Evolutionary conservation across 2,329 filamentous ascomycete genomes (phyloP), one percentile per base, ranked within the genome.

Genomic region (Pseudogymnoascus sp.): DNA sequence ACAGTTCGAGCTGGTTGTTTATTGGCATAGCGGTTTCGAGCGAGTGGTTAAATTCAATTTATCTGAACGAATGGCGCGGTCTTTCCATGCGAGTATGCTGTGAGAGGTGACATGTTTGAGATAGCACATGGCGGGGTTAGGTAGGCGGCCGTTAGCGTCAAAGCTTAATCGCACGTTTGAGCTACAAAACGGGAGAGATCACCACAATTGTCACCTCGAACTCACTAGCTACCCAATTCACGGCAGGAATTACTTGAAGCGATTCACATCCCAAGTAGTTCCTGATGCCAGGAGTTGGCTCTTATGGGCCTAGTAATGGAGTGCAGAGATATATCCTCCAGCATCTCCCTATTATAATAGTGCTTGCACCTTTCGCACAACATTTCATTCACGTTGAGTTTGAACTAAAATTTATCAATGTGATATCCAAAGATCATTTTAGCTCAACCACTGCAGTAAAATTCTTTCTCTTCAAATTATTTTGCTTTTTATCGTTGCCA

Each of bases 51-150:
- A 36, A 18, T 12, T 36, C 12, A 5, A 11, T 18, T 34, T 56
- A 14, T 7, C 4, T 56, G 28, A 11, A 18, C 16, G 28, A 56
- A 56, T 56, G 28, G n/a, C 23, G 28, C 11, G 28, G 50, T 31
- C 28, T 18, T 18, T 31, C 25, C 16, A 12, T 34, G 28, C 50
- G n/a, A 56, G n/a, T 31, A 34, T 34, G 25, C 28, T 34, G 25
- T 34, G 12, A 12, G 18, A 31, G 28, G 28, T 56, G 50, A 56
- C 28, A 56, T 34, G 50, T 18, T 53, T 34, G 28, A 56, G 16
- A 36, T 10, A 36, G 50, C n/a, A 34, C 28, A 56, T 56, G 50
- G 50, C 50, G 50, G 50, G 50, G 46, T 56, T 56, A 56, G 46
- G 50, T 14, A 34, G 50, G 28, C 28, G 16, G n/a, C 50, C 50